Conservation (phyloP, 345 rosid genomes). For the Eutrema heterophyllum region DNA sequence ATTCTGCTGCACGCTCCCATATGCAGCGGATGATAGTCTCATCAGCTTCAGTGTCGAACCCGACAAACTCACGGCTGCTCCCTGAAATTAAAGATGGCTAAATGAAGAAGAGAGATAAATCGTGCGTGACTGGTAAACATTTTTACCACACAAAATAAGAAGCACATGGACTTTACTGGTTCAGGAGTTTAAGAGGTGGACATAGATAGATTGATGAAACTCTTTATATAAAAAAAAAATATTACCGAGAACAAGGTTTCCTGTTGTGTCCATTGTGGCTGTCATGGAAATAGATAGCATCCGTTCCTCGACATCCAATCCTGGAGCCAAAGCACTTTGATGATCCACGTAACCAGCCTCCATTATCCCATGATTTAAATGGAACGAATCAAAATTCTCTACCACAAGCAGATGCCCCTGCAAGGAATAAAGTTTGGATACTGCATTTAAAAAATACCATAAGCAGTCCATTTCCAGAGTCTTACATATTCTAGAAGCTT, state of each 20-base stretch:
- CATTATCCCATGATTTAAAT: constrained; percentile 82
- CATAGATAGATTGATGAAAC: background rate
- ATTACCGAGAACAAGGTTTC: constrained; percentile 83
- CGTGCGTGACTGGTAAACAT: background rate
- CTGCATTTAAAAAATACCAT: background rate
- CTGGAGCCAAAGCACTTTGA: constrained; percentile 40
- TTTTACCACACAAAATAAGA: background rate
- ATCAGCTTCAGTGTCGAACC: constrained; percentile 65
- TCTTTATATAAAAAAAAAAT: background rate
- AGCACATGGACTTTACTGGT: background rate
- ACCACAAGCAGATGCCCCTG: constrained; percentile 91
- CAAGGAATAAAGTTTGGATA: constrained; percentile 1
- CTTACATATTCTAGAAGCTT: background rate
- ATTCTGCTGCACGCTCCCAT: constrained; percentile 74
- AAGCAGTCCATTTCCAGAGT: constrained; percentile 2
- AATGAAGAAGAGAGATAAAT: background rate
- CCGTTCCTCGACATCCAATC: constrained; percentile 33
- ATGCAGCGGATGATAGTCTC: constrained; percentile 50
- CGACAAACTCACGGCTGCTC: constrained; percentile 89
- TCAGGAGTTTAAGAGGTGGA: background rate
- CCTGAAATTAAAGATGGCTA: constrained; percentile 41
- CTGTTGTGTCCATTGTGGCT: constrained; percentile 66
- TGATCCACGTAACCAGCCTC: constrained; percentile 67
- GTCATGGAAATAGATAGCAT: constrained; percentile 75
- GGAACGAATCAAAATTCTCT: constrained; percentile 54